Evolutionary conservation across 1,284 basidiomycete genomes (phyloP), one percentile per base, ranked within the genome.

Genomic region (Sutorius eximius): DNA sequence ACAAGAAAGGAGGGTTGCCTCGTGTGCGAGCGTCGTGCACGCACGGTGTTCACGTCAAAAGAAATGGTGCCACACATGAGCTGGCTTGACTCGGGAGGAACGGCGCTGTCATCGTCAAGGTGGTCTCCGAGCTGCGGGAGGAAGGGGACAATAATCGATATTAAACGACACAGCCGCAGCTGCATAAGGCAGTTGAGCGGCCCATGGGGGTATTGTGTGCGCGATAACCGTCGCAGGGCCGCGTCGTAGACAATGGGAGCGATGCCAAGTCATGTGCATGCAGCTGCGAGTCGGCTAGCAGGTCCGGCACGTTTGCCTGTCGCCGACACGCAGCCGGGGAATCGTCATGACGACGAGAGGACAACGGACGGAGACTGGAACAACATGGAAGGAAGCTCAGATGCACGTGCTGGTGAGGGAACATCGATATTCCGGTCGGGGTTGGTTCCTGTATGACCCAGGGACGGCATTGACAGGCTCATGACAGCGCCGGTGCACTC

Each of bases 1-100:
- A 46, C 36, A 7, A 40, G 56, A 55, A 59, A 62, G 60, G 43
- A 60, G 58, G 58, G 60, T 40, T 18, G 60, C 60, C 60, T 59
- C 58, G 58, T 61, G 57, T 27, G n/a, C 5, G 24, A 43, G 48
- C 33, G 38, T 59, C 27, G 51, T 43, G 13, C 29, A 32, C 30
- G 9, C 50, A 51, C 50, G 36, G 32, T 24, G n/a, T 38, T 43
- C 55, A 48, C 44, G 57, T 55, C 57, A 59, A 37, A 37, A 8
- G 9, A 37, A 8, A 9, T 22, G 16, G 36, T 34, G 51, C 22
- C 29, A 29, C 18, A 37, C 32, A 54, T 22, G 36, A 43, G 29
- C 16, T 15, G 51, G 33, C n/a, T 53, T 45, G 51, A 36, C 34
- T 36, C 34, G 34, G 16, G 34, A n/a, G 16, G 9, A n/a, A 37